Evolutionary conservation across 176 grass and related monocot species (phyloP), one percentile per base, ranked within the genome.

Genomic region (Paspalum vaginatum): DNA sequence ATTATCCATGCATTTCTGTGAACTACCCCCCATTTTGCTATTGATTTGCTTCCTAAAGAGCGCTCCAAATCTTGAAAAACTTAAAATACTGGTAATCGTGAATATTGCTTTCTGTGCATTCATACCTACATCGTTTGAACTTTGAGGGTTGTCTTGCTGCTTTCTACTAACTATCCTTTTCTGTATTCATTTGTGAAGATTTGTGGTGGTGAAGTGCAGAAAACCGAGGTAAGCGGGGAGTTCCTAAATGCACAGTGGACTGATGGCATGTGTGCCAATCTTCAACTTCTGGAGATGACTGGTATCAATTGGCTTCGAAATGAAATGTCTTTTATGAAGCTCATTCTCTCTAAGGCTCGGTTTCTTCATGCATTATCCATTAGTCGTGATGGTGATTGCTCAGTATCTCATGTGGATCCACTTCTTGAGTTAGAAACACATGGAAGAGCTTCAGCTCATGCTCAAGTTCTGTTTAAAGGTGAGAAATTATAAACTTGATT

Each of bases 321-420:
- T 86, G 84, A 86, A 59, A 59, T 68, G 51, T 42, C 60, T 61
- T 85, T 85, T 78, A 85, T 85, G 39, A 66, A 85, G 54, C 65
- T 78, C 12, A n/a, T 77, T 61, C 83, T 85, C 6, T 85, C 65
- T 17, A 78, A 85, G 50, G 65, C 74, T 44, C 70, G 45, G 37
- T 32, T 51, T 51, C 63, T 86, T 68, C 61, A 8, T 11, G 51
- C n/a, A 27, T 67, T 86, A 59, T 60, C 15, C 25, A 26, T 85
- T 61, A 62, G 14, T 52, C 32, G 42, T 52, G 26, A 66, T 43
- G 43, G 17, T n/a, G 3, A 26, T 42, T 66, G 49, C 20, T 38
- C 16, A 44, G n/a, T 85, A 7, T 62, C 42, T 67, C 79, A 68
- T 15, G 61, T 49, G 27, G 14, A 7, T 67, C 69, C 70, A 15